phyloP scores from a whole-genome alignment of 2,329 filamentous ascomycete species.

The Pseudovirgaria hyperparasitica region DNA sequence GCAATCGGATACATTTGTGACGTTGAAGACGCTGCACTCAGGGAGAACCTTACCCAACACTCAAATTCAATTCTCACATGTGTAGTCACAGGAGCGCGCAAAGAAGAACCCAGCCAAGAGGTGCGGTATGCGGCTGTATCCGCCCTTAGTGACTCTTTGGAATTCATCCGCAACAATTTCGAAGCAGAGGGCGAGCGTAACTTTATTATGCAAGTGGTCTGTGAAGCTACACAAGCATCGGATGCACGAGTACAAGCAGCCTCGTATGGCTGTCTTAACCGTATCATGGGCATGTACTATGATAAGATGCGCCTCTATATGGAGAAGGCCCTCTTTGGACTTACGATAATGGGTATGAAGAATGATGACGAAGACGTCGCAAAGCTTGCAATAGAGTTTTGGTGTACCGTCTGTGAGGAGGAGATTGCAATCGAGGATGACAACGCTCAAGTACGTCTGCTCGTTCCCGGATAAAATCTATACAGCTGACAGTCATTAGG shows the following conservation, averaged over 20 bases:
- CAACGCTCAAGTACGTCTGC: slow-evolving; percentile 56
- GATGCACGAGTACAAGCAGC: slow-evolving; percentile 89
- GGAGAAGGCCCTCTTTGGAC: slow-evolving; percentile 96
- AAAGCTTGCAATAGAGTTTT: slow-evolving; percentile 97
- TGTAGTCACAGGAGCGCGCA: slow-evolving; percentile 91
- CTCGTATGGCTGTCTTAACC: slow-evolving; percentile 92
- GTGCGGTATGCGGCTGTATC: slow-evolving; percentile 88
- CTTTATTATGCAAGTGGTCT: slow-evolving; percentile 99
- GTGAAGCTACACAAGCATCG: slow-evolving; percentile 90
- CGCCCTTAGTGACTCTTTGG: slow-evolving; percentile 87
- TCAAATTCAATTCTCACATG: slow-evolving; percentile 97
- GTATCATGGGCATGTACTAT: slow-evolving; percentile 98
- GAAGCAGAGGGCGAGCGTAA: slow-evolving; percentile 98
- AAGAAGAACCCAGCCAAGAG: slow-evolving; percentile 85
- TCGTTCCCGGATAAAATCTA: slow-evolving; percentile 7
- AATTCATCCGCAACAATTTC: slow-evolving; percentile 97
- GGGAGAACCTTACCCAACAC: slow-evolving; percentile 67
- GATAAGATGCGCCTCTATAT: slow-evolving; percentile 99
- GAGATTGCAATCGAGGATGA: slow-evolving; percentile 97
- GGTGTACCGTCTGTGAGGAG: slow-evolving; percentile 99
- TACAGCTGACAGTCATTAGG: slow-evolving; percentile 17
- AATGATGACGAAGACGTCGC: slow-evolving; percentile 94
- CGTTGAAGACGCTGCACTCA: slow-evolving; percentile 76
- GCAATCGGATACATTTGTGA: slow-evolving; percentile 99
- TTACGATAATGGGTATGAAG: slow-evolving; percentile 98